Base-by-base conservation (phyloP, 2,329 filamentous ascomycete genomes). In the Coniochaeta prunicola region DNA sequence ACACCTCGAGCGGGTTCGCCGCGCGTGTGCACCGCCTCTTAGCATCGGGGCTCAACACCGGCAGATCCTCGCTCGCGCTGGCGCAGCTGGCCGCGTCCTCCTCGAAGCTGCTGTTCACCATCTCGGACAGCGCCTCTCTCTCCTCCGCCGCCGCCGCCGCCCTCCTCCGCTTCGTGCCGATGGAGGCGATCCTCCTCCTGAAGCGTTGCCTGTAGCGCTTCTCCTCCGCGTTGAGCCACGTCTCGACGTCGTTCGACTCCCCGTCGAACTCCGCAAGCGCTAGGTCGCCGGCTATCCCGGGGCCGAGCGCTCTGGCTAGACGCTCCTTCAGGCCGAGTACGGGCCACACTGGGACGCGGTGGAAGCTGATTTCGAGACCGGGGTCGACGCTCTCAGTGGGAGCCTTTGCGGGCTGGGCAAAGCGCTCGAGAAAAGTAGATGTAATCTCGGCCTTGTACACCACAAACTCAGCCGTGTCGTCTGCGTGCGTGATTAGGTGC, bases 241-340 rank as follows among this genome's bases (percentile, higher is more conserved):
- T 78, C 59, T 80, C 76, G 56, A 82, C 77, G 17, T 70, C 66
- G 7, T 71, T 66, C 0, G 60, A 67, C 40, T 62, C 59, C 26
- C 28, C 55, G 6, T 66, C 61, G 34, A 71, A 68, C 26, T 70
- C 70, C 10, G 61, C 50, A 1, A 55, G 30, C 8, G 53, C 53
- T 2, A 63, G 60, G 21, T 73, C 66, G 24, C 80, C 80, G 4
- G 81, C 77, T 13, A 83, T 63, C 3, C 82, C 80, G 19, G 70
- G 67, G 8, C 82, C 81, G 0, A 85, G 69, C 3, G 80, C 82
- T 61, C 76, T 76, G 40, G 79, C 80, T 0, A 85, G 71, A 6
- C 82, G 76, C 66, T 84, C 81, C 60, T 78, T 77, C 7, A 85
- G 73, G 4, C 81, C 82, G 0, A 82, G 65, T 6, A 83, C 73